Conservation (phyloP, 108 stramenopile species). For the Cyclostephanos invisitatus region DNA sequence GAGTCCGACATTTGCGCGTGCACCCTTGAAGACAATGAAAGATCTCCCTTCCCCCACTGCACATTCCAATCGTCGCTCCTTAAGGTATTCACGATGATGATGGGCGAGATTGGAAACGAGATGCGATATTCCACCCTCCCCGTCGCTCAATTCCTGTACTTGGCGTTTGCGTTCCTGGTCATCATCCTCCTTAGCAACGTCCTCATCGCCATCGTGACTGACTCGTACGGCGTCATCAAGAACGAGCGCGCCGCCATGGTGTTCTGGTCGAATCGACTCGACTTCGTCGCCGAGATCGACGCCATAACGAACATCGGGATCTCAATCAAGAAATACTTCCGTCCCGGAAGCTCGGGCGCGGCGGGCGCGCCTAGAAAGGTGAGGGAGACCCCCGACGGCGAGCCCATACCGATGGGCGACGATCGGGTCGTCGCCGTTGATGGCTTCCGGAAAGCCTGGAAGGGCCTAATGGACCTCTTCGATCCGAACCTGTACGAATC, state of each 20-base stretch:
- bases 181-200: slow-evolving; percentile 60
- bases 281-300: slow-evolving; percentile 66
- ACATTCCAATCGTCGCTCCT: slow-evolving; percentile 59
- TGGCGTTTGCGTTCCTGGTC: slow-evolving; percentile 52
- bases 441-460: slow-evolving; percentile 42
- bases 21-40: slow-evolving; percentile 1
- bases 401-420: slow-evolving; percentile 20
- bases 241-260: slow-evolving; percentile 61
- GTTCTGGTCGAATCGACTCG: slow-evolving; percentile 62
- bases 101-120: slow-evolving; percentile 66
- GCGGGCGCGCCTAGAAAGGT: slow-evolving; percentile 33
- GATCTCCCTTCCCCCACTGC: slow-evolving; percentile 52
- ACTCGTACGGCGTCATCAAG: slow-evolving; percentile 60
- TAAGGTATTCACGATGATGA: slow-evolving; percentile 61
- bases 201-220: slow-evolving; percentile 64
- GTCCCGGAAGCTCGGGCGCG: slow-evolving; percentile 16
- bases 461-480: slow-evolving; percentile 46
- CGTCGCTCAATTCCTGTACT: slow-evolving; percentile 48
- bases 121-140: slow-evolving; percentile 39
- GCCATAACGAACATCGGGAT: slow-evolving; percentile 45
- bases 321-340: slow-evolving; percentile 25
- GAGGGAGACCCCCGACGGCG: slow-evolving; percentile 30
- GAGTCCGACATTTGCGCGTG: slow-evolving; percentile 52
- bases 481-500: slow-evolving; percentile 45
- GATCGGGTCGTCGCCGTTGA: slow-evolving; percentile 17